Conservation (phyloP, 192 early-diverging fungal genomes). For the Coemansia sp. region DNA sequence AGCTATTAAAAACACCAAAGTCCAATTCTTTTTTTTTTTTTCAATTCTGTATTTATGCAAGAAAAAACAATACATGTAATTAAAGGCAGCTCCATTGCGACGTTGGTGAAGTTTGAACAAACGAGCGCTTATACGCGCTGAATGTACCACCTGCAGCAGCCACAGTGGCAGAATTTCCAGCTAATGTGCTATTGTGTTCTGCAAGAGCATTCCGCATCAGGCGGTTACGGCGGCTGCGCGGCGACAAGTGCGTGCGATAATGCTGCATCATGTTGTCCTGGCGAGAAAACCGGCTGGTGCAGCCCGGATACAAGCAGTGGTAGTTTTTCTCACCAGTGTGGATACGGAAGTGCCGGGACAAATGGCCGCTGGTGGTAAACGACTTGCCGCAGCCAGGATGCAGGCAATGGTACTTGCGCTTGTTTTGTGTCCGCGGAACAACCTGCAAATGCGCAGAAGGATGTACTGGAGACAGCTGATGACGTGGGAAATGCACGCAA, state of each 20-base stretch:
- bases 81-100: neutral
- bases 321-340: constrained; percentile 83
- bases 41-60: too few species aligned
- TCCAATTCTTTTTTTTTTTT: too few species aligned
- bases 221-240: constrained; percentile 57
- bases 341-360: constrained; percentile 77
- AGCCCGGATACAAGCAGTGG: constrained; percentile 64
- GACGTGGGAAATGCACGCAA: constrained; percentile 1
- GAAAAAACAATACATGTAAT: too few species aligned
- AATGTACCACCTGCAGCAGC: neutral
- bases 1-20: too few species aligned
- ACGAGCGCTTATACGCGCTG: constrained; percentile 3
- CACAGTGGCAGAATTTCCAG: neutral
- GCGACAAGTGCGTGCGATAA: constrained; percentile 74
- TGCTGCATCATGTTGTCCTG: constrained; percentile 90
- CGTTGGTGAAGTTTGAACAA: neutral
- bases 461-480: constrained; percentile 4
- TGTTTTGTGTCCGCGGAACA: constrained; percentile 36
- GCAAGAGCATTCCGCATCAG: constrained; percentile 13
- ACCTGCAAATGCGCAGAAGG: constrained; percentile 19
- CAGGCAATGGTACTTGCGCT: constrained; percentile 72
- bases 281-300: constrained; percentile 71
- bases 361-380: constrained; percentile 83
- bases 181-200: constrained; percentile 3
- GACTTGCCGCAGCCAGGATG: constrained; percentile 67